Evolutionary conservation across 208 protist genomes (phyloP).

Genomic region (Zelonia costaricensis): DNA sequence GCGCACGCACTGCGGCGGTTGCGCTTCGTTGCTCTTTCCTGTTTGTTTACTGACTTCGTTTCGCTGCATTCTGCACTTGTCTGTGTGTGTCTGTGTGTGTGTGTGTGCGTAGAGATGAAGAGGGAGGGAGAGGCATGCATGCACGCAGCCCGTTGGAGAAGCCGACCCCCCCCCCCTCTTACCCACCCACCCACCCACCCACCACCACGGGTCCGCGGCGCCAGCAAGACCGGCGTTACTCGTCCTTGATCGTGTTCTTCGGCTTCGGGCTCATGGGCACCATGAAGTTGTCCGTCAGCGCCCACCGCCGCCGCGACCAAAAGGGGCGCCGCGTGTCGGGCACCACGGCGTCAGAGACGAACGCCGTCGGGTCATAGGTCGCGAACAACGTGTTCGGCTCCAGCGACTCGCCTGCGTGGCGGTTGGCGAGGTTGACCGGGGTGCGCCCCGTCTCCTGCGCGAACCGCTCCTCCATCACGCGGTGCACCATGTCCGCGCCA

Average conservation of each 20-base stretch:
- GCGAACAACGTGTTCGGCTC: conserved; percentile 87
- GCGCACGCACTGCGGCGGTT: too few relatives aligned
- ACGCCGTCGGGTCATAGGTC: conserved; percentile 73
- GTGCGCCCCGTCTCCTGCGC: conserved; percentile 29
- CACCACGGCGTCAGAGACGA: conserved; percentile 56
- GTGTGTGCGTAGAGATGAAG: neutral
- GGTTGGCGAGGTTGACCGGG: conserved; percentile 60
- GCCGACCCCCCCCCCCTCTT: neutral
- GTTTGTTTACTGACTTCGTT: too few relatives aligned
- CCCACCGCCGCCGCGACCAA: conserved; percentile 87
- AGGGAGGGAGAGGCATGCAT: neutral
- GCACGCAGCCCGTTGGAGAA: neutral
- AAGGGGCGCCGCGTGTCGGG: conserved; percentile 51
- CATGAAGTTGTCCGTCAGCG: conserved; percentile 84
- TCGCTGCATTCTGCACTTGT: too few relatives aligned
- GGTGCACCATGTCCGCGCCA: conserved; percentile 28
- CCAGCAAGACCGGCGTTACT: conserved; percentile 30
- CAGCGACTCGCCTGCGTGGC: conserved; percentile 65
- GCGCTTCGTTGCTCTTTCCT: too few relatives aligned
- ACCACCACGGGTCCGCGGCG: neutral
- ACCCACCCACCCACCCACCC: neutral
- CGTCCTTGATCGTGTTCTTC: conserved; percentile 90
- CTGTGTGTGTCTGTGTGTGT: neutral
- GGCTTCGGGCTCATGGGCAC: conserved; percentile 78
- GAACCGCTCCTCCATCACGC: conserved; percentile 65